Evolutionary conservation across 192 early-diverging fungal genomes (phyloP).

Genomic region (Cladochytrium replicatum): DNA sequence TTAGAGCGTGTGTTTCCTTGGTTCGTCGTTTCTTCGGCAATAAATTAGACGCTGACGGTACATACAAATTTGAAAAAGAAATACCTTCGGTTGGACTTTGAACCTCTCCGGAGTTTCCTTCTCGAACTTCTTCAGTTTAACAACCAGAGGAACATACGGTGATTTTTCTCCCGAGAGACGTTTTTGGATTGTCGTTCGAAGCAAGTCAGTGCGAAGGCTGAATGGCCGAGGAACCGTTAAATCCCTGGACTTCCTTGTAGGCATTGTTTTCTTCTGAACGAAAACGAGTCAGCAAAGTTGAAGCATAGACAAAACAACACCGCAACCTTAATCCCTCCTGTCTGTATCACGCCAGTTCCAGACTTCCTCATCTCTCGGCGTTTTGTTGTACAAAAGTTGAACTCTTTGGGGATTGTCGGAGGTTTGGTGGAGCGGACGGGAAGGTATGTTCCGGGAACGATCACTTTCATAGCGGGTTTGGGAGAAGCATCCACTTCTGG

Average conservation of each 20-base stretch:
- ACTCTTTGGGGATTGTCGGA: constrained; percentile 31
- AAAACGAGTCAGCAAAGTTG: not conserved
- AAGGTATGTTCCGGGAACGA: too few species aligned
- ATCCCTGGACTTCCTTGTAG: constrained; percentile 7
- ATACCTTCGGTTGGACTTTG: constrained; percentile 9
- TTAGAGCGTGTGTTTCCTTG: too few species aligned
- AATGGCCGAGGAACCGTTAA: constrained; percentile 43
- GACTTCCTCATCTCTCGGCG: not conserved
- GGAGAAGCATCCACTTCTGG: too few species aligned
- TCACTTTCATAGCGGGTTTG: too few species aligned
- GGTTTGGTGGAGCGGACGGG: not conserved
- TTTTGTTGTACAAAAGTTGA: constrained; percentile 24
- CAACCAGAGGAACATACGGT: constrained; percentile 36
- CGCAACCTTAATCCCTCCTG: constrained; percentile 16
- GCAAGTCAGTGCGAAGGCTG: too few species aligned
- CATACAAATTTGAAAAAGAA: not conserved
- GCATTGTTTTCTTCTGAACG: constrained; percentile 12
- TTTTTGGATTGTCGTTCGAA: constrained; percentile 11
- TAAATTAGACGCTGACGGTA: too few species aligned
- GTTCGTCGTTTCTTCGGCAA: too few species aligned
- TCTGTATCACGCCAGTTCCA: constrained; percentile 1
- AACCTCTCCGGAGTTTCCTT: constrained; percentile 19
- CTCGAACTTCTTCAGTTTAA: constrained; percentile 26
- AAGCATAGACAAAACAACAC: not conserved
- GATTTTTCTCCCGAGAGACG: constrained; percentile 17